phyloP scores from a whole-genome alignment of 208 protist genomes.

The Leishmania arabica region DNA sequence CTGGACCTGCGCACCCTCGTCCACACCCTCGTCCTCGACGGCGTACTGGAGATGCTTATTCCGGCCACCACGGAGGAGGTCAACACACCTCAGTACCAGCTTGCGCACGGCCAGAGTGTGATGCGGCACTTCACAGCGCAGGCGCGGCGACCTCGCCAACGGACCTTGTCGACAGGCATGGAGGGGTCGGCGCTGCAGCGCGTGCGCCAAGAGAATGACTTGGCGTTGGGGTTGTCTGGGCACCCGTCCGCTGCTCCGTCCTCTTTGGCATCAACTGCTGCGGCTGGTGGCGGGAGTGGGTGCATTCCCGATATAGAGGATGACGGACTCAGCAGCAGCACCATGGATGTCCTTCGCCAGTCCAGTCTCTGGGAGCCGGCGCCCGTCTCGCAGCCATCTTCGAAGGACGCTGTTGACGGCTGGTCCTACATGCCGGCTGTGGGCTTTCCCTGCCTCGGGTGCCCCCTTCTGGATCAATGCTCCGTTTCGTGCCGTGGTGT shows the following conservation, averaged over 20 bases:
- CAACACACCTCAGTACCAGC: constrained; percentile 46
- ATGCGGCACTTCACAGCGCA: constrained; percentile 73
- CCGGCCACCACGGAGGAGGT: constrained; percentile 16
- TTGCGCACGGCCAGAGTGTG: constrained; percentile 57
- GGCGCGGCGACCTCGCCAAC: constrained; percentile 5
- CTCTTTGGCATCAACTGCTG: background rate
- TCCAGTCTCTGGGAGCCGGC: constrained; percentile 32
- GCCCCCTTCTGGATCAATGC: constrained; percentile 70
- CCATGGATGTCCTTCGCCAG: constrained; percentile 11
- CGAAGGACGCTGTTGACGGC: constrained; percentile 28
- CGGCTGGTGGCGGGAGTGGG: background rate
- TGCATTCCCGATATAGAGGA: constrained; percentile 13
- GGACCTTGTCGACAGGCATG: background rate
- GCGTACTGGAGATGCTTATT: constrained; percentile 61
- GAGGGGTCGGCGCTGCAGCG: constrained; percentile 6
- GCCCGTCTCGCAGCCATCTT: constrained; percentile 29
- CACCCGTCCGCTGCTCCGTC: background rate
- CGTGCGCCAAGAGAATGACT: constrained; percentile 4
- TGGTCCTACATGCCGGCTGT: constrained; percentile 79
- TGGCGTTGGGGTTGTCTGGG: background rate
- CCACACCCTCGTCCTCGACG: constrained; percentile 72
- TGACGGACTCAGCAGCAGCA: constrained; percentile 7
- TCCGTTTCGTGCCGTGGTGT: constrained; percentile 37
- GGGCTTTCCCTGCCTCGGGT: constrained; percentile 79
- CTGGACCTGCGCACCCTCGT: constrained; percentile 63